These are phyloP conservation scores for Jamesozyma gamospora DNA, from an alignment of 805 yeast species.

Conservation along the genomic window DNA sequence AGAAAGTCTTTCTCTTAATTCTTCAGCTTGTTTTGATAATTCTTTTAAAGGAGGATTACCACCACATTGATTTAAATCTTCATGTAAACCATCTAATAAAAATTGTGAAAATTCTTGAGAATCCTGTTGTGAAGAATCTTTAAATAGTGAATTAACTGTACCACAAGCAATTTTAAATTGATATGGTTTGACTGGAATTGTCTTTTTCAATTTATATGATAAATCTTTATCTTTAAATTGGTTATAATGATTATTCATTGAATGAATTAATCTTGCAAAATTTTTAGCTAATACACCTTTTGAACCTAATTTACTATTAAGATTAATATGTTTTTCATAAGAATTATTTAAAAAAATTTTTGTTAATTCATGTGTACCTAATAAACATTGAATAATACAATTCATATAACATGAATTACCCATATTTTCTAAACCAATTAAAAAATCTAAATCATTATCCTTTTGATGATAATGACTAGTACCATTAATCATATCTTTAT, in stretches of 20 bases:
- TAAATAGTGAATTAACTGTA: constrained; percentile 61
- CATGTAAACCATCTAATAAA: constrained; percentile 82
- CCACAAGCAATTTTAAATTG: constrained; percentile 66
- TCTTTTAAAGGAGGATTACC: constrained; percentile 44
- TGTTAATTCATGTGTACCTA: constrained; percentile 61
- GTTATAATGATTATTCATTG: constrained; percentile 38
- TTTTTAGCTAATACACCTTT: constrained; percentile 67
- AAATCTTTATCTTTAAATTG: constrained; percentile 8
- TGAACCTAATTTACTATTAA: constrained; percentile 65
- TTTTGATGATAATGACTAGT: not conserved
- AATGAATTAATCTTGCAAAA: constrained; percentile 53
- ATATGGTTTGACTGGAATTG: constrained; percentile 41
- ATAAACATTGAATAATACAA: constrained; percentile 73
- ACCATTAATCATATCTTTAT: not conserved
- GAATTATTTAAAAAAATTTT: constrained; percentile 54
- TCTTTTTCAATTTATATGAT: not conserved
- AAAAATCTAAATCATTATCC: constrained; percentile 29
- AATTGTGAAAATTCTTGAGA: constrained; percentile 89
- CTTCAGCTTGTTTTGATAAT: constrained; percentile 63
- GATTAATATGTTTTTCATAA: constrained; percentile 60
- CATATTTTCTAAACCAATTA: constrained; percentile 70
- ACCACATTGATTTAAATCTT: constrained; percentile 70
- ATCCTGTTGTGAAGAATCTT: constrained; percentile 82
- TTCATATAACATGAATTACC: constrained; percentile 95
- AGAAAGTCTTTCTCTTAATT: constrained; percentile 58